Conservation (phyloP, 2,329 filamentous ascomycete species). For the Fusarium devonianum region DNA sequence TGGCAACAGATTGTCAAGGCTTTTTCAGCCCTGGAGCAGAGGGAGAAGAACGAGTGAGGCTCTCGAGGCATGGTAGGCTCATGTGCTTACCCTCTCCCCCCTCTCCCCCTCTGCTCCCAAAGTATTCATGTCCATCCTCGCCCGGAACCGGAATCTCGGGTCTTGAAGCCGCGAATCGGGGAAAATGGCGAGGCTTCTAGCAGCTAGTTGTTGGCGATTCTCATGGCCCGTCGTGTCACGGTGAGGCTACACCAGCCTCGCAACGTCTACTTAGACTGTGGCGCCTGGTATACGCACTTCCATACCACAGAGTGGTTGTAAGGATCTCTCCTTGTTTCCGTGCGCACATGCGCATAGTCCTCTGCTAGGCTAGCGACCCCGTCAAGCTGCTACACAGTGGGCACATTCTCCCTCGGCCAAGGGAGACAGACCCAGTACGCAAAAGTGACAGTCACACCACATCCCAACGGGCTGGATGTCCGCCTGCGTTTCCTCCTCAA, state of each 20-base stretch:
- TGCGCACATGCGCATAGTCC: not conserved
- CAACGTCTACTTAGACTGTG: not conserved
- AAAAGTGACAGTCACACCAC: constrained; percentile 20
- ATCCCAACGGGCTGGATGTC: constrained; percentile 13
- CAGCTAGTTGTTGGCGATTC: not conserved
- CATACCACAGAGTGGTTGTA: not conserved
- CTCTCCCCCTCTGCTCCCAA: not conserved
- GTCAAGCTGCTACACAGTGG: not conserved
- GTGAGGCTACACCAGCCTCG: not conserved
- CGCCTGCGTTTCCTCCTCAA: not conserved
- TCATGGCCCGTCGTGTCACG: not conserved
- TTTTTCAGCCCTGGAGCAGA: constrained; percentile 38
- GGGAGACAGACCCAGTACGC: not conserved
- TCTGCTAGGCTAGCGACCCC: constrained; percentile 12
- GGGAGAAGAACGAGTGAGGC: constrained; percentile 34
- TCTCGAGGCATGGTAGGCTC: not conserved
- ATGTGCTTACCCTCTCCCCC: not conserved
- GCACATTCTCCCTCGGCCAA: not conserved
- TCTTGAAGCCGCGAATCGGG: constrained; percentile 9
- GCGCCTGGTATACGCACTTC: not conserved
- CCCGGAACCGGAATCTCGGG: constrained; percentile 14
- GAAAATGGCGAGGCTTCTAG: not conserved
- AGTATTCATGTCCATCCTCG: constrained; percentile 6
- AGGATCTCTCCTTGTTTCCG: not conserved
- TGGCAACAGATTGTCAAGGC: constrained; percentile 40